Base-by-base conservation (phyloP, 1,284 basidiomycete genomes). In the Lignosus rhinocerotis region DNA sequence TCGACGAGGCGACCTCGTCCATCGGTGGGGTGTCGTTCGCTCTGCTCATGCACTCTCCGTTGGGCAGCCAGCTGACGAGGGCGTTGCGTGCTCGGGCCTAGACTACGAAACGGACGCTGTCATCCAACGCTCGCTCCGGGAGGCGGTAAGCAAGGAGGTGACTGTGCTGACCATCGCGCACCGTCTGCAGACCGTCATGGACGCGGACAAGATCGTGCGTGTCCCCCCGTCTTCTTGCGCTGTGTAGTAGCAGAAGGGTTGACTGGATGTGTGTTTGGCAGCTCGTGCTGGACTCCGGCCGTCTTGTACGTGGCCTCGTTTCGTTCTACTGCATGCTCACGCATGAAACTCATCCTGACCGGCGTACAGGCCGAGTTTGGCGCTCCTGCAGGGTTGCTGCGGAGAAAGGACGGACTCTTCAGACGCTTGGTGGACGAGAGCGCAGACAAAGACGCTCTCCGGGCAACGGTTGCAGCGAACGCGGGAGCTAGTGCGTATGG, bases 121-220 rank as follows among this genome's bases (percentile, higher is more conserved):
- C 60, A 86, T 87, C 49, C 85, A 88, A 70, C 72, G 74, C 1
- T 82, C 84, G 6, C 74, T 87, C 42, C 75, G 84, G 9, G 77
- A 75, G 48, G 80, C 83, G 63, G 76, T 88, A 31, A 75, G 72
- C 10, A 70, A 74, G 3, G 83, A 83, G 58, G 81, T 82, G 8
- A 88, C 85, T 0, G 69, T 89, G 4, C 78, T 89, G 46, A 88
- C 85, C 12, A 76, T 89, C 46, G 88, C 88, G 1, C 87, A 89
- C 70, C 81, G 87, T 38, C 72, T 90, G 14, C 86, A 87, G 66
- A 89, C 86, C 1, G 84, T 89, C 63, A 87, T 87, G 77, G 86
- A 88, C 61, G 79, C 83, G 0, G 76, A 76, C 65, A 75, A 73
- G 55, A 73, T 74, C 41, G 70, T 71, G 61, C 55, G 77, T 67